A percentile compares a stretch with the other conserved stretches of the same genome.
phyloP scores from a whole-genome alignment of 495 filamentous ascomycete species.

The Aspergillus baeticus region DNA sequence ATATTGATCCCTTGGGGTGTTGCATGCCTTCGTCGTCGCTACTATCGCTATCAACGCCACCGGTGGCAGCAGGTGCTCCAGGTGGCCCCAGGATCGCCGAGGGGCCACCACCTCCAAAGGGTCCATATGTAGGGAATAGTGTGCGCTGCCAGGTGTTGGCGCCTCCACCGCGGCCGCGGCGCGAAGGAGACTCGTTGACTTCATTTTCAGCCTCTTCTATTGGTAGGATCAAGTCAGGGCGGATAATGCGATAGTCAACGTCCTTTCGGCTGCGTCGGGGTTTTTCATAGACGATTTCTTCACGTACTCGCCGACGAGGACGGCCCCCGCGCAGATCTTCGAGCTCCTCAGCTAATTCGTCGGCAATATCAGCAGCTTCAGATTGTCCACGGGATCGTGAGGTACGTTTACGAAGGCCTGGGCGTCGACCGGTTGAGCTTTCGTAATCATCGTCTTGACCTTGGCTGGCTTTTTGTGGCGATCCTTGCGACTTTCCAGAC shows the following conservation, averaged over 20 bases:
- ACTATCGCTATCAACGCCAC: slow-evolving; percentile 87
- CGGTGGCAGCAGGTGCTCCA: slow-evolving; percentile 67
- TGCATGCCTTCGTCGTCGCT: slow-evolving; percentile 83
- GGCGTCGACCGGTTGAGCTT: slow-evolving; percentile 48
- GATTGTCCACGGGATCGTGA: slow-evolving; percentile 54
- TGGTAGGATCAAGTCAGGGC: slow-evolving; percentile 66
- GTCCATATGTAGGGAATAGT: slow-evolving; percentile 82
- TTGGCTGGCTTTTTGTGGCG: slow-evolving; percentile 44
- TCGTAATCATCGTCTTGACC: slow-evolving; percentile 46
- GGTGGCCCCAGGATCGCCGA: slow-evolving; percentile 72
- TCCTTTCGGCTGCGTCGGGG: slow-evolving; percentile 55
- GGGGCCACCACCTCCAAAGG: slow-evolving; percentile 82
- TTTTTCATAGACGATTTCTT: slow-evolving; percentile 58
- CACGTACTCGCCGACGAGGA: slow-evolving; percentile 50
- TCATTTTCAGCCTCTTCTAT: slow-evolving; percentile 68
- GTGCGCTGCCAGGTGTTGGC: slow-evolving; percentile 64
- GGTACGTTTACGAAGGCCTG: slow-evolving; percentile 47
- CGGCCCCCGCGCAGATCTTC: slow-evolving; percentile 61
- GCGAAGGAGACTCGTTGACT: slow-evolving; percentile 64
- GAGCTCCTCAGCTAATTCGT: slow-evolving; percentile 80
- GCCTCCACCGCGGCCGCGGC: slow-evolving; percentile 53
- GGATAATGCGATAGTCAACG: slow-evolving; percentile 73
- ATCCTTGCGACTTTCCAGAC: slow-evolving; percentile 43
- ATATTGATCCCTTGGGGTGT: slow-evolving; percentile 39
- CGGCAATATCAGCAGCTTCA: slow-evolving; percentile 50